These are phyloP conservation scores for Sparassis latifolia DNA, from an alignment of 1,284 basidiomycete species.

Conservation along the genomic window DNA sequence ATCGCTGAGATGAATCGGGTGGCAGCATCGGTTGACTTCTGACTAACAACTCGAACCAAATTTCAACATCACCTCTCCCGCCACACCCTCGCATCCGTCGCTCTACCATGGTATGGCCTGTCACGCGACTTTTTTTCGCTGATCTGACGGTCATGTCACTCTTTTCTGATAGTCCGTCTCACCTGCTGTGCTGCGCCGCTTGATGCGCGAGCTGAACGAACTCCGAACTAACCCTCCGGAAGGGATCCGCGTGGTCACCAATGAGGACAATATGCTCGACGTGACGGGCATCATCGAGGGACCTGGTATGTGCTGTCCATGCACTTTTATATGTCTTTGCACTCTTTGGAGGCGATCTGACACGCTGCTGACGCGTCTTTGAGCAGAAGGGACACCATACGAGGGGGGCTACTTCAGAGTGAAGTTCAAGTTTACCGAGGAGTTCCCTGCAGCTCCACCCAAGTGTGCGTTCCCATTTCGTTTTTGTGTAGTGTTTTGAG, in stretches of 20 bases:
- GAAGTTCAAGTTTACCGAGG: constrained; percentile 81
- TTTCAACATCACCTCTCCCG: background rate
- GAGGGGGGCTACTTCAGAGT: constrained; percentile 87
- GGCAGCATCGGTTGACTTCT: constrained; percentile 19
- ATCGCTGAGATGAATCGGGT: constrained; percentile 20
- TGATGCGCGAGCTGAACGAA: constrained; percentile 80
- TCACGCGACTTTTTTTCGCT: background rate
- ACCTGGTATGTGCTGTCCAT: constrained; percentile 48
- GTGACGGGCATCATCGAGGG: constrained; percentile 76
- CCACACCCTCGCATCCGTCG: background rate
- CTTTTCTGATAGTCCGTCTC: constrained; percentile 29
- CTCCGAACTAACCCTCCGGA: constrained; percentile 79
- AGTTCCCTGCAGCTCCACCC: constrained; percentile 87
- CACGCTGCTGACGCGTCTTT: constrained; percentile 24
- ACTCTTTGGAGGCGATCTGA: background rate
- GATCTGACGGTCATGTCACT: background rate
- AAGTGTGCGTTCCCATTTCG: constrained; percentile 59
- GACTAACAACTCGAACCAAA: constrained; percentile 15
- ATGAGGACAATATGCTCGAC: constrained; percentile 81
- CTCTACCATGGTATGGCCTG: background rate
- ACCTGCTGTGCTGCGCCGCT: constrained; percentile 59
- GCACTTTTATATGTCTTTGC: constrained; percentile 3
- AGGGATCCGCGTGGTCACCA: constrained; percentile 79
- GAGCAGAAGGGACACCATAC: constrained; percentile 85
- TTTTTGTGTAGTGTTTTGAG: constrained; percentile 2